phyloP scores from a whole-genome alignment of 2,329 filamentous ascomycete genomes.

The Ilyonectria sp. region DNA sequence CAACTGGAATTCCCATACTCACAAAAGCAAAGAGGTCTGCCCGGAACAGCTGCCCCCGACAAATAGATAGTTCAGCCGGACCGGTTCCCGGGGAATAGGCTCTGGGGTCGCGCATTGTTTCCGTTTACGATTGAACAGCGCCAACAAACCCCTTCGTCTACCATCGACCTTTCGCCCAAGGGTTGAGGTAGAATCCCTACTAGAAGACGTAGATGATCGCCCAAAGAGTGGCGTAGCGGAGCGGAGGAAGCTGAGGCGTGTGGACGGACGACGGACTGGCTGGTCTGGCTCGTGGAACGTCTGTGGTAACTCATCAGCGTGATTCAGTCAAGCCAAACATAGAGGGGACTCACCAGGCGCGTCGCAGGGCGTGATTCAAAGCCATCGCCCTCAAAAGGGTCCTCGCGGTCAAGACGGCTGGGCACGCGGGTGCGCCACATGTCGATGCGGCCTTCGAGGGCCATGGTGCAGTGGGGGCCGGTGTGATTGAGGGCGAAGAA shows the following conservation, averaged over 20 bases:
- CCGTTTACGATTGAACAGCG: conserved; percentile 49
- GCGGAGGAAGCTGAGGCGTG: conserved; percentile 49
- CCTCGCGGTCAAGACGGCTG: conserved; percentile 52
- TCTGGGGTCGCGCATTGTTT: conserved; percentile 39
- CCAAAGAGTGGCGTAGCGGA: conserved; percentile 46
- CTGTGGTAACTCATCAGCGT: conserved; percentile 26
- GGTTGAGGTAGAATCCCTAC: conserved; percentile 37
- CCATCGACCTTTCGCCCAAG: conserved; percentile 3
- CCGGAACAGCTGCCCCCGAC: conserved; percentile 52
- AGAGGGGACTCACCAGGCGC: conserved; percentile 44
- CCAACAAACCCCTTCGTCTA: conserved; percentile 40
- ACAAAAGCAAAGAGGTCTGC: conserved; percentile 59
- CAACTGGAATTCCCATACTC: conserved; percentile 11
- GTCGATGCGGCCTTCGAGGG: conserved; percentile 45
- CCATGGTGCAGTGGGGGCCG: conserved; percentile 16
- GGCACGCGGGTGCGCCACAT: conserved; percentile 55
- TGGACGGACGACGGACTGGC: conserved; percentile 40
- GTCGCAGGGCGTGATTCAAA: conserved; percentile 51
- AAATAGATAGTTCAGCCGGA: conserved; percentile 55
- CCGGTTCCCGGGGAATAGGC: conserved; percentile 35
- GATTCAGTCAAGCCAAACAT: fast-evolving
- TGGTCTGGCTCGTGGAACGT: conserved; percentile 44
- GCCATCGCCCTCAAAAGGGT: conserved; percentile 55
- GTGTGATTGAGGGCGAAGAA: neutral
- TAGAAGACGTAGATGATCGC: conserved; percentile 30